These are phyloP conservation scores for Pisolithus thermaeus DNA, from an alignment of 1,284 basidiomycete genomes.

Conservation along the genomic window DNA sequence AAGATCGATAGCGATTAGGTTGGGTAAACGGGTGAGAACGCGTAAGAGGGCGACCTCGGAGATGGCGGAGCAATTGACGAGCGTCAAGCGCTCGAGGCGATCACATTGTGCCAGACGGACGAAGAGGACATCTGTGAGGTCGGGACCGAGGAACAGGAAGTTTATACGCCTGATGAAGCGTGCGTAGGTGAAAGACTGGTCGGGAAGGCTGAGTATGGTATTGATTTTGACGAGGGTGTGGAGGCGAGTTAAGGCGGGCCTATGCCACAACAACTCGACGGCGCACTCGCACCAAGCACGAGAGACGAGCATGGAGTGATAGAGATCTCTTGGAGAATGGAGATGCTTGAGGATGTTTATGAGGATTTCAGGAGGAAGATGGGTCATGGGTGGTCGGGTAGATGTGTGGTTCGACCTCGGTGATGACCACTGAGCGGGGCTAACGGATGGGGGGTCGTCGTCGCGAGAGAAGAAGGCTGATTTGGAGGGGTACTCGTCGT, in stretches of 20 bases:
- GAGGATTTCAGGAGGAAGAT: conserved; percentile 85
- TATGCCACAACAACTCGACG: conserved; percentile 94
- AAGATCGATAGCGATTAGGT: conserved; percentile 87
- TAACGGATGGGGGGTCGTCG: conserved; percentile 37
- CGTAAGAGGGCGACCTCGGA: conserved; percentile 62
- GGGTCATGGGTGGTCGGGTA: conserved; percentile 43
- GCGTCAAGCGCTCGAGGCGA: conserved; percentile 86
- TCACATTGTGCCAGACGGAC: conserved; percentile 71
- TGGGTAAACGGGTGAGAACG: conserved; percentile 67
- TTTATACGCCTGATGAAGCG: conserved; percentile 89
- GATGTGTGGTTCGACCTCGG: conserved; percentile 33
- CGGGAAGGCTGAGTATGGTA: conserved; percentile 50
- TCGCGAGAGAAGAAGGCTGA: conserved; percentile 44
- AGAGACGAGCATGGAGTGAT: conserved; percentile 76
- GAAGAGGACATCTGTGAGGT: conserved; percentile 79
- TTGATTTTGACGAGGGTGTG: conserved; percentile 78
- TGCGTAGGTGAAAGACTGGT: conserved; percentile 84
- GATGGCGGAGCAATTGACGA: conserved; percentile 78
- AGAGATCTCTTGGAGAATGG: conserved; percentile 68
- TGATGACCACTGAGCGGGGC: conserved; percentile 62
- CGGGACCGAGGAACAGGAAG: conserved; percentile 68
- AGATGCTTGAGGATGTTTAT: conserved; percentile 91
- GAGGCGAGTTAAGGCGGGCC: conserved; percentile 72
- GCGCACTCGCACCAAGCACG: conserved; percentile 94
- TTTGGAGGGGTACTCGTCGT: conserved; percentile 54